These are phyloP conservation scores for Emiliania huxleyi DNA, from an alignment of 78 protist genomes.

Conservation along the genomic window DNA sequence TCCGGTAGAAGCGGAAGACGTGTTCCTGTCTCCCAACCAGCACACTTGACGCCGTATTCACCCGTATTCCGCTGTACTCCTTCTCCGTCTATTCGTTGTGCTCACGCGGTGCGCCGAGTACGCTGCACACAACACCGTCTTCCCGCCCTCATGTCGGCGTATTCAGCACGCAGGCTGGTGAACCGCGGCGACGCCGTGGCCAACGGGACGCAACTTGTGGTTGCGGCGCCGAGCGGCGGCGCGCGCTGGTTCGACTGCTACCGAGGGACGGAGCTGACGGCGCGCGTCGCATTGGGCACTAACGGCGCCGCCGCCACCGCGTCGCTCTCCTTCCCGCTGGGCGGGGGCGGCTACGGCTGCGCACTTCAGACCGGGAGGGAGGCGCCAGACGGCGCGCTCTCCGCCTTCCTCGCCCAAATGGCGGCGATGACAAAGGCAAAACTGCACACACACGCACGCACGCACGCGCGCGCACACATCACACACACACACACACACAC, in stretches of 20 bases:
- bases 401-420: not conserved
- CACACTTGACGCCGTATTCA: too few species aligned
- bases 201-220: not conserved
- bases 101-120: too few species aligned
- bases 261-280: not conserved
- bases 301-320: not conserved
- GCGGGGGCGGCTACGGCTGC: not conserved
- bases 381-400: not conserved
- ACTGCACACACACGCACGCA: not conserved
- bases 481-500: too few species aligned
- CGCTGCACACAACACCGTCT: too few species aligned
- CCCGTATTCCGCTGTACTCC: too few species aligned
- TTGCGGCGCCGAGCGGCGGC: not conserved
- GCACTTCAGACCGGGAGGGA: not conserved
- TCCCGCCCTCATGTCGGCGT: too few species aligned
- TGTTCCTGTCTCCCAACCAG: too few species aligned
- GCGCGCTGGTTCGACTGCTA: constrained; percentile 2
- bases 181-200: not conserved
- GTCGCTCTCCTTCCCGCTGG: not conserved
- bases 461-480: too few species aligned
- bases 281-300: not conserved
- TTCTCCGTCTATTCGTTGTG: too few species aligned
- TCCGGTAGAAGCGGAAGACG: too few species aligned
- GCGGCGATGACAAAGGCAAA: not conserved
- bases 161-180: not conserved